Conservation (phyloP, 2,329 filamentous ascomycete genomes). For the Fusarium decemcellulare region DNA sequence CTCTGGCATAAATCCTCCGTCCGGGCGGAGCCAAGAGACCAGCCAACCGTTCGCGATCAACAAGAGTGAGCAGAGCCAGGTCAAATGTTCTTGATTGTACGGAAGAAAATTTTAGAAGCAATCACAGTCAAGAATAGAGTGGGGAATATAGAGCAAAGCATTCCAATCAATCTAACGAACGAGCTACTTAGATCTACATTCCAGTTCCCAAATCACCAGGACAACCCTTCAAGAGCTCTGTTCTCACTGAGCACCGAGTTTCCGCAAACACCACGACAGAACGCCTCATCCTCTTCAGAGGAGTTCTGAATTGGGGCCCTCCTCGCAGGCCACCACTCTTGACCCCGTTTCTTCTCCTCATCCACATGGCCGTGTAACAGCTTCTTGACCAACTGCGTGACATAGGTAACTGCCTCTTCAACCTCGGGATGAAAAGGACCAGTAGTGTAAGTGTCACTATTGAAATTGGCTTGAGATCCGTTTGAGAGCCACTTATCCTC, state of each 20-base stretch:
- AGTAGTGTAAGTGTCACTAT: constrained; percentile 71
- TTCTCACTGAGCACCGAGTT: neutral
- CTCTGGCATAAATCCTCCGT: no score
- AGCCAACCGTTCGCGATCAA: no score
- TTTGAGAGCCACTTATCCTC: constrained; percentile 75
- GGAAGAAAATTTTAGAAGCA: no score
- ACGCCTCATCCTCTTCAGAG: constrained; percentile 14
- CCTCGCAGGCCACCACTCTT: constrained; percentile 22
- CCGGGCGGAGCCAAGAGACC: no score
- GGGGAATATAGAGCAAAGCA: no score
- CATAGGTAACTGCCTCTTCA: constrained; percentile 60
- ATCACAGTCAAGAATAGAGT: no score
- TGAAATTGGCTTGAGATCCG: constrained; percentile 71
- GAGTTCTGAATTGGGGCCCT: constrained; percentile 3
- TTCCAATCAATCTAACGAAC: no score
- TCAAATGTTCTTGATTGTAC: no score
- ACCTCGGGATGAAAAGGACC: constrained; percentile 72
- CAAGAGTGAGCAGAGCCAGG: no score
- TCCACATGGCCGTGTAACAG: constrained; percentile 13
- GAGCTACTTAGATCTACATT: no score
- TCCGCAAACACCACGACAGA: constrained; percentile 17
- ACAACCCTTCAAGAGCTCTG: neutral
- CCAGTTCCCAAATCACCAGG: constrained; percentile 2
- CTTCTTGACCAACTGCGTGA: constrained; percentile 11
- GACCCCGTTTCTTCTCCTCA: constrained; percentile 16